Percentiles rank a stretch among this genome's conserved stretches.
Evolutionary conservation across 208 protist genomes (phyloP).

Genomic region (Phytomonas francai): DNA sequence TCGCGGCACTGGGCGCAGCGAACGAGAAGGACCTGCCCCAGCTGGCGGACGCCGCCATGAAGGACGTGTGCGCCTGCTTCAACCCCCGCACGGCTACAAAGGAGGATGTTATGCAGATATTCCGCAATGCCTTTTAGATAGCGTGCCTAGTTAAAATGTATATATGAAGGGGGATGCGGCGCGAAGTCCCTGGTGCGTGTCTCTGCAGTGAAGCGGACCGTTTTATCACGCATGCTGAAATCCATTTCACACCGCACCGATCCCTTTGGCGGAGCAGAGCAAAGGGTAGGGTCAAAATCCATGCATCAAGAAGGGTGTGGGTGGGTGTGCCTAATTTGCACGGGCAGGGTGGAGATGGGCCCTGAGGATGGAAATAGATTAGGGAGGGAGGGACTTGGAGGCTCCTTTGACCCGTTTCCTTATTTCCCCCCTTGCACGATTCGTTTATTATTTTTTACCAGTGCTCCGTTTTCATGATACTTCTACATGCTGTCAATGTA

Average conservation of each 20-base stretch:
- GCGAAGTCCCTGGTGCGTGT: background rate
- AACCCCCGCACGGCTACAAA: constrained; percentile 49
- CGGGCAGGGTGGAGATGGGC: background rate
- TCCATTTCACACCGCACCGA: background rate
- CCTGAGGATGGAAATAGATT: background rate
- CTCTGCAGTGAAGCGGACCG: background rate
- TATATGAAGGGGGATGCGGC: background rate
- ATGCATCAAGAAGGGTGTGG: no score
- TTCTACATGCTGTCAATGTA: background rate
- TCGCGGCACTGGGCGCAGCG: constrained; percentile 36
- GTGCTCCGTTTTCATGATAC: background rate
- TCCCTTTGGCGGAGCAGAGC: background rate
- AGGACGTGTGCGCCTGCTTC: constrained; percentile 38
- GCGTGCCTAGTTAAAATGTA: background rate
- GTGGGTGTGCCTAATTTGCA: background rate
- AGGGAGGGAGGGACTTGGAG: background rate
- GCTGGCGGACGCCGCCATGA: constrained; percentile 34
- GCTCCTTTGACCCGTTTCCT: background rate
- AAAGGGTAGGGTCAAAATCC: background rate
- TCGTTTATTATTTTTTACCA: background rate
- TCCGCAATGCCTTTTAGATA: constrained; percentile 23
- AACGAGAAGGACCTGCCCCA: constrained; percentile 33
- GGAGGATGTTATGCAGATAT: constrained; percentile 45
- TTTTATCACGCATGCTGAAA: background rate
- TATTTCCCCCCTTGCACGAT: background rate